These are phyloP conservation scores for Cornus kousa DNA, from an alignment of 148 eudicot genomes.

Conservation along the genomic window DNA sequence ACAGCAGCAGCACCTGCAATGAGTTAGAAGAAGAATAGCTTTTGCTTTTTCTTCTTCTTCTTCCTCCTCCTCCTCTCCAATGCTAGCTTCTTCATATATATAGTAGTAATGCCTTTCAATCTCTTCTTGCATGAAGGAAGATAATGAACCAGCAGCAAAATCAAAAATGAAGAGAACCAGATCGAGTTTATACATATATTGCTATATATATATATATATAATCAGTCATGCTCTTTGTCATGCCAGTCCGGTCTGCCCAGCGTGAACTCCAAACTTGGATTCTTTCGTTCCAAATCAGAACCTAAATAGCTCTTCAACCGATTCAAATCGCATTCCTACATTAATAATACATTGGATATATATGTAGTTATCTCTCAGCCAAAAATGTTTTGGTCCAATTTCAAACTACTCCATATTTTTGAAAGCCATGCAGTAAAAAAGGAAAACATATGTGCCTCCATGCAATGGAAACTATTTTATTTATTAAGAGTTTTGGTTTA, in stretches of 20 bases:
- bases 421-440: too few relatives aligned
- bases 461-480: too few relatives aligned
- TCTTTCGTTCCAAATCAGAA: constrained; percentile 26
- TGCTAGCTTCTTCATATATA: neutral
- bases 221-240: constrained; percentile 18
- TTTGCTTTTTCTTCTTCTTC: neutral
- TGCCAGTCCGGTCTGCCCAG: constrained; percentile 42
- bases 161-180: neutral
- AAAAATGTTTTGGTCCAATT: too few relatives aligned
- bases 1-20: neutral
- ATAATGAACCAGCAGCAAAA: neutral
- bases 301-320: constrained; percentile 21
- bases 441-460: too few relatives aligned
- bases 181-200: neutral
- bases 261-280: constrained; percentile 39
- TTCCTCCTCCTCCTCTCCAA: neutral
- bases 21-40: neutral
- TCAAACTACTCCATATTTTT: too few relatives aligned
- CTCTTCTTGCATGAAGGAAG: neutral
- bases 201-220: too few relatives aligned
- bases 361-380: too few relatives aligned
- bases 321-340: constrained; percentile 31
- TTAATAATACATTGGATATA: too few relatives aligned
- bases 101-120: neutral
- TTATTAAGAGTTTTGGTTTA: too few relatives aligned